Percentiles rank a stretch among this genome's conserved stretches.
These are phyloP conservation scores for Alectoria sarmentosa DNA, from an alignment of 495 filamentous ascomycete species.

Conservation along the genomic window DNA sequence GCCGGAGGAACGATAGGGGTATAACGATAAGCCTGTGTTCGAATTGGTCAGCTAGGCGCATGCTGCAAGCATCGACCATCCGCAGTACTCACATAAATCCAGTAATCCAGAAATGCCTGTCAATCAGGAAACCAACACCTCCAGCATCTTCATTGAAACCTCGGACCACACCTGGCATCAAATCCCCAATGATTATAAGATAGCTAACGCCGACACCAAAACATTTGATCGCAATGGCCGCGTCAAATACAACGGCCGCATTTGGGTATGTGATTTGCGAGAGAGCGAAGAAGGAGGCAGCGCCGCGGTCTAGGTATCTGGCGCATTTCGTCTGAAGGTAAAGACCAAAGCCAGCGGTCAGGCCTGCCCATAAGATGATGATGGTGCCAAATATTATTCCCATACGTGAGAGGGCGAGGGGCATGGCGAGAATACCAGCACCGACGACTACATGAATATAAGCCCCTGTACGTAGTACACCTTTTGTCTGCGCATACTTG, in stretches of 20 bases:
- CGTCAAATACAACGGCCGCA: conserved; percentile 91
- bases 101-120: conserved; percentile 97
- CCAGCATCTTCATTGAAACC: conserved; percentile 60
- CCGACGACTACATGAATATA: conserved; percentile 62
- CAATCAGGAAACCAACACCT: conserved; percentile 63
- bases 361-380: conserved; percentile 84
- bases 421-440: conserved; percentile 92
- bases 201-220: conserved; percentile 96
- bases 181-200: conserved; percentile 94
- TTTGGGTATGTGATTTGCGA: conserved; percentile 96
- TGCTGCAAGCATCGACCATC: neutral
- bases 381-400: conserved; percentile 74
- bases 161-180: conserved; percentile 90
- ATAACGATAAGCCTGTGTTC: conserved; percentile 75
- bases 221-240: conserved; percentile 94
- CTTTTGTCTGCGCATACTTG: conserved; percentile 47
- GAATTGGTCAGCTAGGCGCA: conserved; percentile 17
- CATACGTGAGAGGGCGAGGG: conserved; percentile 85
- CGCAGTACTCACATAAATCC: conserved; percentile 68
- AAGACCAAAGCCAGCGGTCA: conserved; percentile 83
- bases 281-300: conserved; percentile 79
- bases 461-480: neutral
- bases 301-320: conserved; percentile 80
- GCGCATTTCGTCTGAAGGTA: conserved; percentile 93
- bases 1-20: conserved; percentile 82